Evolutionary conservation across 2,329 filamentous ascomycete species (phyloP).

Genomic region (Shiraia sp.): DNA sequence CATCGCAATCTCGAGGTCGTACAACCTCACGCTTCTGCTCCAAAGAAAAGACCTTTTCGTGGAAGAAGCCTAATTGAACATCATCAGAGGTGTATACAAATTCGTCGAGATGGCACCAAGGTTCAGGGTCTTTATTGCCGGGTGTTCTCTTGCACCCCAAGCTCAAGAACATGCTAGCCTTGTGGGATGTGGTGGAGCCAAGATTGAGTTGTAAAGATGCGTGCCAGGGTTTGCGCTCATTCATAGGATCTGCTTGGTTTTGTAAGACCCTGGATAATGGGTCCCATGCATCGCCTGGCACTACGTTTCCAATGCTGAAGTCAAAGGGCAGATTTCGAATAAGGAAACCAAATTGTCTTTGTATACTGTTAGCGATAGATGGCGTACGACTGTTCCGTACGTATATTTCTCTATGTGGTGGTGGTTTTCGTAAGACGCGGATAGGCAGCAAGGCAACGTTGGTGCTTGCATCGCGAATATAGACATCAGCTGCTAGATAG

Average conservation of each 20-base stretch:
- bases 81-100: conserved; percentile 1
- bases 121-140: neutral
- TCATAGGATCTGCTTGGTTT: neutral
- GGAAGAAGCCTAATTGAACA: conserved; percentile 4
- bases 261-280: conserved; percentile 11
- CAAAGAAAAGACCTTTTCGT: too few species aligned
- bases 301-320: neutral
- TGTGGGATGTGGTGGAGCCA: neutral
- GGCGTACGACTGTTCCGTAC: conserved; percentile 12
- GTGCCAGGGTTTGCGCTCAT: conserved; percentile 5
- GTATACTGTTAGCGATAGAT: conserved; percentile 4
- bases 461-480: conserved; percentile 6
- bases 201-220: conserved; percentile 6
- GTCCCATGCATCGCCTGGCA: conserved; percentile 10
- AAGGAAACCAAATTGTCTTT: conserved; percentile 14
- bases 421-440: neutral
- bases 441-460: conserved; percentile 5
- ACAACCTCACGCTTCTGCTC: neutral
- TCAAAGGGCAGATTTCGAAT: conserved; percentile 6
- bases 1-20: neutral
- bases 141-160: conserved; percentile 6
- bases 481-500: conserved; percentile 9
- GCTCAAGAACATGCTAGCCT: conserved; percentile 2
- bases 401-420: conserved; percentile 7
- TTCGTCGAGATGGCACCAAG: conserved; percentile 14